Conservation (phyloP, 495 filamentous ascomycete species). For the Tricharina praecox region DNA sequence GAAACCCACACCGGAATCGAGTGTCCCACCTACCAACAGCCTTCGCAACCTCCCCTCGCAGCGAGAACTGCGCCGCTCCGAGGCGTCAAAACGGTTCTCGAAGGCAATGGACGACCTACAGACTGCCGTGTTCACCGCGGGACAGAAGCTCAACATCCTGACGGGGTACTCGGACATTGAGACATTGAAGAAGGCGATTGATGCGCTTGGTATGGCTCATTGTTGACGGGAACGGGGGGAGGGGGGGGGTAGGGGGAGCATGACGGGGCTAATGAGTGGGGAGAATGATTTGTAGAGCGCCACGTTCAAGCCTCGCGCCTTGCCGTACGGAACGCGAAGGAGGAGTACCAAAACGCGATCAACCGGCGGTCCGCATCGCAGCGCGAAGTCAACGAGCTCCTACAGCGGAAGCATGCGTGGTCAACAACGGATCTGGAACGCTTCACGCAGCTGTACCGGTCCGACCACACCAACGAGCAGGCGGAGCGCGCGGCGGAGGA, state of each 20-base stretch:
- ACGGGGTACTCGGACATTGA: conserved; percentile 94
- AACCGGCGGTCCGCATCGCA: conserved; percentile 66
- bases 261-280: too few relatives aligned
- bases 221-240: background rate
- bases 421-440: conserved; percentile 72
- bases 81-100: conserved; percentile 55
- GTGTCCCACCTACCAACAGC: background rate
- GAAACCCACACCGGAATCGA: background rate
- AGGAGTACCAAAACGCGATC: conserved; percentile 60
- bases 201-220: conserved; percentile 38
- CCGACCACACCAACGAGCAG: conserved; percentile 84
- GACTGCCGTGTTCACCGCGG: conserved; percentile 63
- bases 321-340: conserved; percentile 51
- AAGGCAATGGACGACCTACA: conserved; percentile 77
- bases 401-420: conserved; percentile 90
- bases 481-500: conserved; percentile 60
- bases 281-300: conserved; percentile 34
- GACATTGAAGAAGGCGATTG: conserved; percentile 59
- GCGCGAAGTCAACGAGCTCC: conserved; percentile 83
- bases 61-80: conserved; percentile 51
- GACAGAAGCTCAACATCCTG: conserved; percentile 75
- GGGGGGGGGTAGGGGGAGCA: background rate
- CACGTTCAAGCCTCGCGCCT: conserved; percentile 44
- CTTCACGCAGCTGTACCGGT: conserved; percentile 81
- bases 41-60: conserved; percentile 54